A percentile compares a stretch with the other conserved stretches of the same genome.
Conservation (phyloP, 202 grass and related monocot genomes). For the Thinopyrum obtusiflorum region DNA sequence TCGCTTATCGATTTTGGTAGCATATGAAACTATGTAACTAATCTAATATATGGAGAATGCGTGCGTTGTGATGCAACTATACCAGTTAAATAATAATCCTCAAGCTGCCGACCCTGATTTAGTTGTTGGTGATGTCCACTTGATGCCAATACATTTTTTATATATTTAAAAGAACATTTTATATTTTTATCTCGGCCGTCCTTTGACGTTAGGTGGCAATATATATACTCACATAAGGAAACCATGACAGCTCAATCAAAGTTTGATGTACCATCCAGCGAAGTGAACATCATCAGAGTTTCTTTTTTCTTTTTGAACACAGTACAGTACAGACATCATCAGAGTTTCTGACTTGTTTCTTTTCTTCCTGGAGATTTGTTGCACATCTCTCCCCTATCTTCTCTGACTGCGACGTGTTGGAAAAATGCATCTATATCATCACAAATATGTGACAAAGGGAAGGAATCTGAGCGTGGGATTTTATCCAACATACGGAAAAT, state of each 20-base stretch:
- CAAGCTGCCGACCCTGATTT: not conserved
- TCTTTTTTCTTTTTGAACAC: not conserved
- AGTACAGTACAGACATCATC: too few species aligned
- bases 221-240: not conserved
- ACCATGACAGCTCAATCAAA: not conserved
- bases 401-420: not conserved
- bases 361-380: not conserved
- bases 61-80: not conserved
- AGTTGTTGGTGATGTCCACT: constrained; percentile 13
- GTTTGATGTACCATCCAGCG: not conserved
- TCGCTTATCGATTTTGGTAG: not conserved
- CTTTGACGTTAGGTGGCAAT: constrained; percentile 16
- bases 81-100: not conserved
- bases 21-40: not conserved
- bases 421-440: not conserved
- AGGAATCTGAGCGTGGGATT: not conserved
- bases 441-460: not conserved
- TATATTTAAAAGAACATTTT: not conserved
- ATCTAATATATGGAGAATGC: not conserved
- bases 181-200: not conserved
- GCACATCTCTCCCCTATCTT: not conserved
- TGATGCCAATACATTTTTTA: not conserved
- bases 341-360: not conserved
- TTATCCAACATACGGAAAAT: not conserved
- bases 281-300: not conserved